Base-by-base conservation (phyloP, 2,329 filamentous ascomycete genomes). In the Botrytis deweyae region DNA sequence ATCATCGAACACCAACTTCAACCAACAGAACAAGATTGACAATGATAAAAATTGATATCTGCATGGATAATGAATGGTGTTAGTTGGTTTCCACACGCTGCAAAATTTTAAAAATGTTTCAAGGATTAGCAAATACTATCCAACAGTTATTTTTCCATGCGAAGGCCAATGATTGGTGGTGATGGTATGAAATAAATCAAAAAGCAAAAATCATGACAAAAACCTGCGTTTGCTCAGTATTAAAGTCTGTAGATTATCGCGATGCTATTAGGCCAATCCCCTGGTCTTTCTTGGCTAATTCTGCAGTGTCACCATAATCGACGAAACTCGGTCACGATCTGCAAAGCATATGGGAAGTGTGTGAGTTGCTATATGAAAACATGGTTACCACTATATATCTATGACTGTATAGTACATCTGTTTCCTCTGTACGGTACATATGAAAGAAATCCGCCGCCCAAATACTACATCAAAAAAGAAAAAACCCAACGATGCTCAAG, bases 301-400 rank as follows among this genome's bases (percentile, higher is more conserved):
- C 44, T 52, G 44, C 64, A 67, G 38, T 55, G 46, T 67, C 46
- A 55, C 33, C 36, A 9, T 18, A n/a, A 52, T 67, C 25, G 10
- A 55, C 6, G 25, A 55, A 67, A 55, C 18, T 20, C n/a, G 46
- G 65, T 40, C 25, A 67, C 46, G 65, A 67, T 67, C 65, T 67
- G 65, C 65, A 67, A 29, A 40, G 46, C 36, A 67, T 4, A 52
- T 67, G 46, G 12, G 14, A 38, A 67, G 22, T 40, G 5, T 29
- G 18, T 40, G 22, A 49, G 33, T 67, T 67, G 36, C 33, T 67
- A 55, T 52, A 29, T 67, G 65, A 55, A 29, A 67, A 67, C 46
- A 40, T 67, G 65, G 38, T 67, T 67, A 46, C 46, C 36, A 67
- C 65, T 55, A 67, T 55, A 20, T 29, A 55, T 52, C 20, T 67